Percentiles rank a stretch among this genome's conserved stretches.
Conservation (phyloP, 73 alveolate genomes). For the Tetrahymena thermophila region DNA sequence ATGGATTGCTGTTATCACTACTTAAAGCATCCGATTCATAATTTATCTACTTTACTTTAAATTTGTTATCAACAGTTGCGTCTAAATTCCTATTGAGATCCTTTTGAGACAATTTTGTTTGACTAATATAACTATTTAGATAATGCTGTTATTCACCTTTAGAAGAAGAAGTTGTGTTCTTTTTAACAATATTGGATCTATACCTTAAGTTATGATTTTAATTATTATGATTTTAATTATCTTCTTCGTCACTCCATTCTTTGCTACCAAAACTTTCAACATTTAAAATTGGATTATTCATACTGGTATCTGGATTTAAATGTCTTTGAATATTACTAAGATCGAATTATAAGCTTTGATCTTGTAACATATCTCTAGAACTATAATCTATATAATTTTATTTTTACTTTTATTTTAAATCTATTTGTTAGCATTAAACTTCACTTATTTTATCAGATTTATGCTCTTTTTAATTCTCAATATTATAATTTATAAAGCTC, state of each 20-base stretch:
- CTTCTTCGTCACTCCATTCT: neutral
- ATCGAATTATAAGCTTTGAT: neutral
- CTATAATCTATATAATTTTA: neutral
- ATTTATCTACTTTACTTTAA: neutral
- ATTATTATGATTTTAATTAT: no score
- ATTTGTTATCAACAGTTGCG: neutral
- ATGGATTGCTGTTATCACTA: neutral
- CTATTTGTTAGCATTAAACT: neutral
- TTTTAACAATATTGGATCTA: no score
- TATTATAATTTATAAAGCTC: neutral
- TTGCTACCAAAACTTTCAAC: neutral
- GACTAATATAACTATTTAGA: neutral
- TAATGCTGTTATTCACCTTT: no score
- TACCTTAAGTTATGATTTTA: no score
- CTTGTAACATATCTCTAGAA: neutral
- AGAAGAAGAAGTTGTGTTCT: neutral
- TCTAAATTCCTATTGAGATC: no score
- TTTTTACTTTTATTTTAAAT: neutral
- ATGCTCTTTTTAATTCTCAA: neutral
- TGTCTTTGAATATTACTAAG: neutral
- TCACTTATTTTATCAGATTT: neutral
- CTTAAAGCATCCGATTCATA: neutral
- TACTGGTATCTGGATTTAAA: neutral
- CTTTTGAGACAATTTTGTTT: neutral
- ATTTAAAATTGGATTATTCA: neutral